Conservation (phyloP, 2,329 filamentous ascomycete genomes). For the Colletotrichum lini region DNA sequence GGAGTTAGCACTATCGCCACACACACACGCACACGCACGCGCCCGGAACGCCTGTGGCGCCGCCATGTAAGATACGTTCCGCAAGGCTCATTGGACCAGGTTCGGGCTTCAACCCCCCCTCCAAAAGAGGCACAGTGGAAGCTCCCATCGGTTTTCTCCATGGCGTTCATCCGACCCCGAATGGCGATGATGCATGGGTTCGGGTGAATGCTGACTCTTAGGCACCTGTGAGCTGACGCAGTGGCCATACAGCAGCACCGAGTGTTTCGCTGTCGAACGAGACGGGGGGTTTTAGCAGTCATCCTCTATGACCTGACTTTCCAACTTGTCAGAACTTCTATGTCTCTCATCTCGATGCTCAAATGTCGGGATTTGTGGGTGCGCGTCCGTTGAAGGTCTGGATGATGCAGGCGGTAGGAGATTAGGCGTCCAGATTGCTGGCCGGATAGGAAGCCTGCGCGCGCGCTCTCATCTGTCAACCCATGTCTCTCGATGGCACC, state of each 20-base stretch:
- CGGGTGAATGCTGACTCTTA: background rate
- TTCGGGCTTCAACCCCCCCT: background rate
- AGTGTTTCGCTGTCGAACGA: too few species aligned
- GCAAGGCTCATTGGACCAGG: background rate
- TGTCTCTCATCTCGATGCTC: background rate
- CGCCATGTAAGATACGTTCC: background rate
- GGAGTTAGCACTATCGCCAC: conserved; percentile 37
- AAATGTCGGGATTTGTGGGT: background rate
- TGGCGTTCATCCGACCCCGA: background rate
- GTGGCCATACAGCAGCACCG: too few species aligned
- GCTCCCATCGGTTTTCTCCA: background rate
- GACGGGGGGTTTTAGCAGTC: background rate
- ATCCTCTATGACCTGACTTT: too few species aligned
- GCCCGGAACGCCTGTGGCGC: background rate
- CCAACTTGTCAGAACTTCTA: background rate
- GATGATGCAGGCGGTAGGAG: background rate
- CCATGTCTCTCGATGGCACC: too few species aligned
- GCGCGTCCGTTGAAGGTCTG: background rate
- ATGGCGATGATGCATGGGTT: background rate
- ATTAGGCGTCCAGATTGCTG: background rate
- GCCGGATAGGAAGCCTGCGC: background rate
- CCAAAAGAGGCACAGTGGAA: background rate
- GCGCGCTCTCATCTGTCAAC: background rate
- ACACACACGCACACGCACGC: too few species aligned
- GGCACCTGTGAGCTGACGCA: background rate